Evolutionary conservation across 176 grass and related monocot genomes (phyloP), one percentile per base, ranked within the genome.

Genomic region (barley (Hordeum vulgare)): DNA sequence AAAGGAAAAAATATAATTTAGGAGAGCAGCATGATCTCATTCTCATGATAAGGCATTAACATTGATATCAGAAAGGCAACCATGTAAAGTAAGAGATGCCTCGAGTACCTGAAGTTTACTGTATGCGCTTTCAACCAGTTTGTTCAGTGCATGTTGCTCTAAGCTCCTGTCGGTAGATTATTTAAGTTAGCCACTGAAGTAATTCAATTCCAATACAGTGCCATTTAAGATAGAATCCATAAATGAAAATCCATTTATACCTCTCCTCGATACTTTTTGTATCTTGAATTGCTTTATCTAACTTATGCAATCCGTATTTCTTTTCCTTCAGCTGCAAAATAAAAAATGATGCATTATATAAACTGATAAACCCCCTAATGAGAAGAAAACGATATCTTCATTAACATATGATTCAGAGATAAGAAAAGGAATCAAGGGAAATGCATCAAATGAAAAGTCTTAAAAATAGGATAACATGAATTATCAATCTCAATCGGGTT

Each of bases 101-200:
- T 34, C 28, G 83, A 79, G 44, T 91, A 94, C 94, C 94, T 81
- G 84, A 69, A 94, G 85, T 60, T 85, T 97, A 80, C 74, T 90
- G 85, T 90, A 90, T 42, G 89, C 89, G 40, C 79, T 78, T 78
- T 97, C 94, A 82, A 94, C 83, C 61, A 97, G 74, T 81, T 94
- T 97, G 76, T 97, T 90, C 80, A 97, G 77, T 28, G 94, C 89
- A 89, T 88, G 79, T 76, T 85, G 90, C 83, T 92, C 91, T 36
- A 94, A 81, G 65, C 87, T 85, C 90, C 94, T 97, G 88, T 28
- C 51, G 28, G 76, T 12, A 59, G 51, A 57, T 72, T 7, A n/a
- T 41, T 81, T 35, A 62, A 87, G 88, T 80, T 44, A 90, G 68
- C 8, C 71, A 80, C 73, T 54, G 27, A 86, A 83, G 66, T 70